Evolutionary conservation across 306 rosid species (phyloP).

Genomic region (Clitoria ternatea): DNA sequence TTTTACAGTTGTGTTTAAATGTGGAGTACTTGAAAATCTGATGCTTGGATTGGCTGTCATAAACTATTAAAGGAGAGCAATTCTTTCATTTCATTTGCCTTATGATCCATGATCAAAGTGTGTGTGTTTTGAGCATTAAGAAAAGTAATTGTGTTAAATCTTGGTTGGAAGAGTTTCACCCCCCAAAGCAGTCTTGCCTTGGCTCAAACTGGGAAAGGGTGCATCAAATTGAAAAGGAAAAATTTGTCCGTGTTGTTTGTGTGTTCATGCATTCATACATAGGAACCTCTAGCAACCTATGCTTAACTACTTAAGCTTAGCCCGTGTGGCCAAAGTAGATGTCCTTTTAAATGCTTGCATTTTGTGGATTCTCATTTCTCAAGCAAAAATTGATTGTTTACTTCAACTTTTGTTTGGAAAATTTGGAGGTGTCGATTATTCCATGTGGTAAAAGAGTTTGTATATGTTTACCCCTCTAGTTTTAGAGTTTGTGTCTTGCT

Average conservation of each 20-base stretch:
- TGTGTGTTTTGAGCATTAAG: too few species aligned
- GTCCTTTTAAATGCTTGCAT: background rate
- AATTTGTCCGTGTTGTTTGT: too few species aligned
- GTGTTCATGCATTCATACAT: background rate
- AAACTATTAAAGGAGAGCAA: background rate
- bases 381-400: background rate
- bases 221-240: too few species aligned
- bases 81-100: background rate
- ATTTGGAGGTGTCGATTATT: background rate
- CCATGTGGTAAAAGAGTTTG: background rate
- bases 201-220: too few species aligned
- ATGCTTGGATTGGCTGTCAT: constrained; percentile 1
- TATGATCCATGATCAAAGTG: background rate
- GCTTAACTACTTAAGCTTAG: background rate
- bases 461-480: background rate
- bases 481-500: background rate
- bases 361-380: background rate
- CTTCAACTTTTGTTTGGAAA: background rate
- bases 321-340: background rate
- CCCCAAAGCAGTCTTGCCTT: too few species aligned
- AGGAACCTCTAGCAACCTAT: background rate
- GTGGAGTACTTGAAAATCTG: background rate
- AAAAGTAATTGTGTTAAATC: too few species aligned
- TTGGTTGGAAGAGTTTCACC: too few species aligned
- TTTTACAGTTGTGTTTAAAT: background rate